Conservation (phyloP, 306 rosid species). For the Quercus parvula region DNA sequence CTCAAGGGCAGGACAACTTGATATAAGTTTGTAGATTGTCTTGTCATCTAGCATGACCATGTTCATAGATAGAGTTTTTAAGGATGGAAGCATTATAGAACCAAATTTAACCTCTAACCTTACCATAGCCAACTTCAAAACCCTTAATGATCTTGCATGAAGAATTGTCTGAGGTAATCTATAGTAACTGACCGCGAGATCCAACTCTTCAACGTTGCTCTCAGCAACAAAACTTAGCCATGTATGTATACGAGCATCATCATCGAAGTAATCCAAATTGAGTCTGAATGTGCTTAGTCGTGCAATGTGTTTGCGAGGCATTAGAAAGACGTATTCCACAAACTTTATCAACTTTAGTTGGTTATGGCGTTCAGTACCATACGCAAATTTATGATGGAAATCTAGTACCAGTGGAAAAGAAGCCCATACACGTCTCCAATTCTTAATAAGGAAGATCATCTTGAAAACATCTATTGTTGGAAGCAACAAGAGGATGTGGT, state of each 20-base stretch:
- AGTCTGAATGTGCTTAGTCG: not conserved
- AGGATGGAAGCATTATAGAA: not conserved
- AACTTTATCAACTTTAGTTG: no score
- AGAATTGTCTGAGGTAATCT: not conserved
- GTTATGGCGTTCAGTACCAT: no score
- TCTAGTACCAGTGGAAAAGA: not conserved
- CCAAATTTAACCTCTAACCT: not conserved
- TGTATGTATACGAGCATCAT: not conserved
- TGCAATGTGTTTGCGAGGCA: no score
- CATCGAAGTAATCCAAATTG: not conserved
- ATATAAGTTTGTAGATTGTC: not conserved
- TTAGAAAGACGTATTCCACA: no score
- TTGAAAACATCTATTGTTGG: not conserved
- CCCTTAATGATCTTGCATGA: not conserved
- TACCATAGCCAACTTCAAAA: not conserved
- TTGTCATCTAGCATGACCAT: not conserved
- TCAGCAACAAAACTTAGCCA: conserved; percentile 1
- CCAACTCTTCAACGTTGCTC: conserved; percentile 1
- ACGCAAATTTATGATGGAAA: no score
- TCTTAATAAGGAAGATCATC: not conserved
- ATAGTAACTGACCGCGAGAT: not conserved
- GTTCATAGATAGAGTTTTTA: not conserved
- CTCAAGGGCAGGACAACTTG: not conserved
- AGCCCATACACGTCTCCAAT: conserved; percentile 6
- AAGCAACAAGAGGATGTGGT: not conserved